A percentile compares a stretch with the other conserved stretches of the same genome.
Evolutionary conservation across 2,329 filamentous ascomycete species (phyloP).

Genomic region (Aquanectria penicillioides): DNA sequence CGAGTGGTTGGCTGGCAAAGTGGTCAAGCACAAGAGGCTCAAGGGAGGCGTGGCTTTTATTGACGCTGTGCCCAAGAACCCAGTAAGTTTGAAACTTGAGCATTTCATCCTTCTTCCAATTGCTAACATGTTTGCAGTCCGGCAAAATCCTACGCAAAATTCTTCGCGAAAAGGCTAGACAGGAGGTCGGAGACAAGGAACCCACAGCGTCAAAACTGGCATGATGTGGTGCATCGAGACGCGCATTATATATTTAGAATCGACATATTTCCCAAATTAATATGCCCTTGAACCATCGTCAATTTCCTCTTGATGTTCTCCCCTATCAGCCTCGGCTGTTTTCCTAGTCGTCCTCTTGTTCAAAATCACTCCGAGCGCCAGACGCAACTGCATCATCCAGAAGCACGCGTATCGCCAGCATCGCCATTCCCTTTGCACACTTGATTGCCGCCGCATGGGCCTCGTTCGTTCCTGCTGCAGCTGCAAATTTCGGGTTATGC

Average conservation of each 20-base stretch:
- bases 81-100: constrained; percentile 47
- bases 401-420: constrained; percentile 46
- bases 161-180: constrained; percentile 77
- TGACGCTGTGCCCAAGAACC: constrained; percentile 74
- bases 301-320: too few relatives aligned
- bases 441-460: constrained; percentile 53
- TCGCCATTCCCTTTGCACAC: constrained; percentile 57
- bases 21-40: constrained; percentile 74
- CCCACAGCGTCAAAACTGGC: neutral
- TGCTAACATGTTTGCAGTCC: constrained; percentile 37
- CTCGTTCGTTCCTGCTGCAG: constrained; percentile 53
- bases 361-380: constrained; percentile 31
- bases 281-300: too few relatives aligned
- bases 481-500: constrained; percentile 55
- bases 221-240: too few relatives aligned
- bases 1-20: constrained; percentile 69
- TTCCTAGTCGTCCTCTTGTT: constrained; percentile 7
- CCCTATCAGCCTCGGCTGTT: too few relatives aligned
- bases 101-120: accelerated
- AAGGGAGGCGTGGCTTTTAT: constrained; percentile 69
- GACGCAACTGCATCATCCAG: constrained; percentile 31
- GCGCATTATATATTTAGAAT: too few relatives aligned
- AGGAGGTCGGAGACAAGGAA: constrained; percentile 50
- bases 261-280: too few relatives aligned
- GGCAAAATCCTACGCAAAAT: constrained; percentile 76